Base-by-base conservation (phyloP, 805 yeast genomes). In the Starmerella sirachaensis region DNA sequence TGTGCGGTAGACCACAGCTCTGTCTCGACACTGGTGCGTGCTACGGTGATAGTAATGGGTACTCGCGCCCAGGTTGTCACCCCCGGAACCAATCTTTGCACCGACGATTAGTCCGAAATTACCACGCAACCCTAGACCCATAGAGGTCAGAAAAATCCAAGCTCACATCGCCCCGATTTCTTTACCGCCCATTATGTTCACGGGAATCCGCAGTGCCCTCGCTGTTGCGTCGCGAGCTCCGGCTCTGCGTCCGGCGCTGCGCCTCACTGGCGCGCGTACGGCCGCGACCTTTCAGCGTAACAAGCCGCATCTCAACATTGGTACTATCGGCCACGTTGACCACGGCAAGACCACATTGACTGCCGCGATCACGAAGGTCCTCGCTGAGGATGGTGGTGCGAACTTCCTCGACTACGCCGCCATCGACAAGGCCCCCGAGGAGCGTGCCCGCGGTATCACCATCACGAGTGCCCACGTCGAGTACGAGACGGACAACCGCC, bases 391-490 rank as follows among this genome's bases (percentile, higher is more conserved):
- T 55, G 96, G 95, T 57, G 94, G 93, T 60, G 97, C 97, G 49
- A 69, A 67, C 55, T 88, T 91, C 72, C 70, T 85, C 67, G 97
- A 91, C 63, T 91, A 91, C 61, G 71, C 82, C 37, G 62, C 95
- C 46, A 91, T 88, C 56, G 97, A 88, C 67, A 81, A 82, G 65
- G 97, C 97, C 32, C 97, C 97, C 50, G 97, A 88, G 69, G 97
- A 91, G 72, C 81, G 94, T 69, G 96, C 94, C 42, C 84, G 98
- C 72, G 98, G 98, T 76, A 88, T 88, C 65, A 88, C 98, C 48
- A 88, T 88, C 60, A 83, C 95, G 41, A 79, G 95, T 51, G 96
- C 97, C 40, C 97, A 88, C 62, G 96, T 86, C 57, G 96, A 88
- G 67, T 88, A 86, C 66, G 93, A 84, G 65, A 88, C 97, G 47